Percentiles rank a stretch among this genome's conserved stretches.
Evolutionary conservation across 2,329 filamentous ascomycete species (phyloP).

Genomic region (Zalaria sp.): DNA sequence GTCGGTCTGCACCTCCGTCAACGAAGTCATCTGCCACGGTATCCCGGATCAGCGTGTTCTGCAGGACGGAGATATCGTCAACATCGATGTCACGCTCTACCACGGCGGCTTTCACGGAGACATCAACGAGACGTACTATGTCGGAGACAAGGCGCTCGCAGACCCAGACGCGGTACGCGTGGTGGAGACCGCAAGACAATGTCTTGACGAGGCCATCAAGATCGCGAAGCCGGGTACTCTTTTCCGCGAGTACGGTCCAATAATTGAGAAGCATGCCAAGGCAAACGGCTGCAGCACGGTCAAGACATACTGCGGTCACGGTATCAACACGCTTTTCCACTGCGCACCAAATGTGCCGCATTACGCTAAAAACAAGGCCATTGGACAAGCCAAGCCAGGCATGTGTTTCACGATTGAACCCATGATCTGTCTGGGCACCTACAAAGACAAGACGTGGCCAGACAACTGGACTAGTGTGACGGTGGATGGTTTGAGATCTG

Average conservation of each 20-base stretch:
- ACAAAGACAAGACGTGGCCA: constrained; percentile 90
- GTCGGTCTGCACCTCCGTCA: constrained; percentile 89
- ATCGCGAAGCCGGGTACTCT: constrained; percentile 85
- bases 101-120: constrained; percentile 93
- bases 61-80: constrained; percentile 87
- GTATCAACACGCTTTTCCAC: constrained; percentile 89
- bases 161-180: constrained; percentile 81
- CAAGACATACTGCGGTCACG: constrained; percentile 91
- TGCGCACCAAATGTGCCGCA: constrained; percentile 88
- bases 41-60: constrained; percentile 85
- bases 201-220: constrained; percentile 78
- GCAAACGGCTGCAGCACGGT: constrained; percentile 74
- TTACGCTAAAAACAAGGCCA: constrained; percentile 96
- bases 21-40: constrained; percentile 97
- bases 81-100: constrained; percentile 91
- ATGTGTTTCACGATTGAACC: constrained; percentile 99
- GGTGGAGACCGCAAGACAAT: constrained; percentile 80
- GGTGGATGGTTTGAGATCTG: constrained; percentile 73
- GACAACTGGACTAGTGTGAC: constrained; percentile 98
- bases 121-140: constrained; percentile 97
- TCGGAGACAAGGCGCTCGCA: constrained; percentile 72
- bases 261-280: constrained; percentile 93
- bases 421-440: constrained; percentile 88
- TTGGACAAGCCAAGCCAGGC: constrained; percentile 82
- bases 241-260: constrained; percentile 84